Evolutionary conservation across 2,329 filamentous ascomycete genomes (phyloP).

Genomic region (Ceratocystis ficicola): DNA sequence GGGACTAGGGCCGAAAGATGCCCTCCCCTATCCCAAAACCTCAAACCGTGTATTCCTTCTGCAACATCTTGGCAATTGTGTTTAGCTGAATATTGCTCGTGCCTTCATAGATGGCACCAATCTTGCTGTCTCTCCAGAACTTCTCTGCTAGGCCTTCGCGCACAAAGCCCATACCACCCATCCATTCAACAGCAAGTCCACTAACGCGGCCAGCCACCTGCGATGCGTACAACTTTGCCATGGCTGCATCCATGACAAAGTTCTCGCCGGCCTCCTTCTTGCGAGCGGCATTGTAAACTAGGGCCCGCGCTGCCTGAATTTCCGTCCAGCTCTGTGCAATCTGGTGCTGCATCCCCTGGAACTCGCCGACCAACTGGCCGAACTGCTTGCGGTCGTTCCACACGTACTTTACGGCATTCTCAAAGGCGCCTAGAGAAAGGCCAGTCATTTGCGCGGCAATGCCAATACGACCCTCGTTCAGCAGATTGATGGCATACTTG

Average conservation of each 20-base stretch:
- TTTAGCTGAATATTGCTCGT: constrained; percentile 65
- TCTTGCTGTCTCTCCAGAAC: constrained; percentile 96
- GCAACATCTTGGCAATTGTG: constrained; percentile 50
- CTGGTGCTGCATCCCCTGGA: constrained; percentile 99
- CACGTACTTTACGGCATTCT: constrained; percentile 87
- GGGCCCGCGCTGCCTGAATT: constrained; percentile 76
- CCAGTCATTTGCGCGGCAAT: constrained; percentile 99
- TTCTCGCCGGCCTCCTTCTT: constrained; percentile 97
- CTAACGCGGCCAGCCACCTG: constrained; percentile 84
- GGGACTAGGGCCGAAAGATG: neutral
- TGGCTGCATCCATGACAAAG: constrained; percentile 90
- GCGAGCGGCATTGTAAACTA: constrained; percentile 90
- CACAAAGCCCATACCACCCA: constrained; percentile 99
- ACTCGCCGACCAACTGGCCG: constrained; percentile 81
- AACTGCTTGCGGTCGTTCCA: constrained; percentile 99
- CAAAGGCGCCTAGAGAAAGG: constrained; percentile 83
- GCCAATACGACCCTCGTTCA: constrained; percentile 95
- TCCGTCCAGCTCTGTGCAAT: constrained; percentile 92
- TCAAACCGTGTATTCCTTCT: constrained; percentile 47
- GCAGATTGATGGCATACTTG: constrained; percentile 87
- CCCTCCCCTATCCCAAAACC: neutral
- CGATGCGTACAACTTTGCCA: constrained; percentile 92
- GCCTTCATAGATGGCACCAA: constrained; percentile 93
- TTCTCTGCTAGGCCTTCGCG: constrained; percentile 94
- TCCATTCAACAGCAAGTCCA: constrained; percentile 88